Base-by-base conservation (phyloP, 2,329 filamentous ascomycete species). In the Neofusicoccum parvum region DNA sequence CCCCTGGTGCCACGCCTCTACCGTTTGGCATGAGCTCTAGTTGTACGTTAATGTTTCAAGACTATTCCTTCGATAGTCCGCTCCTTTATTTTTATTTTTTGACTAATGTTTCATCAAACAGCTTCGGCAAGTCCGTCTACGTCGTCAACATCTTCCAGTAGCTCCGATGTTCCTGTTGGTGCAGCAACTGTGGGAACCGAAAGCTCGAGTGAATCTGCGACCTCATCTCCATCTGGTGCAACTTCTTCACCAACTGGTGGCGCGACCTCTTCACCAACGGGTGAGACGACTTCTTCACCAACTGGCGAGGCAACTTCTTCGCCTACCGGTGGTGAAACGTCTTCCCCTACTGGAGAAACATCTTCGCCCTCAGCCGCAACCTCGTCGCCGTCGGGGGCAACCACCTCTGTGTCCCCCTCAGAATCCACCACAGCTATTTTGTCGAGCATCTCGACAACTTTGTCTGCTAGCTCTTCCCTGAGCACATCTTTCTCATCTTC, bases 401-500 rank as follows among this genome's bases (percentile, higher is more conserved):
- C 62, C 3, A 49, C 45, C 10, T 59, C 54, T 3, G 27, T 27
- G 41, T 6, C 17, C 17, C n/a, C 54, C 41, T 20, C 56, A 11
- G 54, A 46, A 34, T 34, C 39, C 14, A 20, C 41, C 41, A 37
- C 41, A 5, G 12, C 32, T 11, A 60, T 15, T 5, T 23, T 60
- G n/a, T 37, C 56, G 17, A 60, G 56, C 17, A 60, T 37, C 5
- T 60, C 56, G 32, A 20, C 43, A 36, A 48, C 32, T 1, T 7
- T 60, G n/a, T 48, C 56, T 15, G 56, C 56, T 9, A 60, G 56
- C 43, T 27, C 56, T 15, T 60, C 56, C 3, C 12, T n/a, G n/a
- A 64, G 49, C 27, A 54, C 62, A 2, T 54, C 39, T 54, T 39
- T 46, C 15, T 37, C 37, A n/a, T 62, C 58, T 39, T 49, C 58